Evolutionary conservation across 2,329 filamentous ascomycete species (phyloP), one percentile per base, ranked within the genome.

Genomic region (Microthyrium microscopicum): DNA sequence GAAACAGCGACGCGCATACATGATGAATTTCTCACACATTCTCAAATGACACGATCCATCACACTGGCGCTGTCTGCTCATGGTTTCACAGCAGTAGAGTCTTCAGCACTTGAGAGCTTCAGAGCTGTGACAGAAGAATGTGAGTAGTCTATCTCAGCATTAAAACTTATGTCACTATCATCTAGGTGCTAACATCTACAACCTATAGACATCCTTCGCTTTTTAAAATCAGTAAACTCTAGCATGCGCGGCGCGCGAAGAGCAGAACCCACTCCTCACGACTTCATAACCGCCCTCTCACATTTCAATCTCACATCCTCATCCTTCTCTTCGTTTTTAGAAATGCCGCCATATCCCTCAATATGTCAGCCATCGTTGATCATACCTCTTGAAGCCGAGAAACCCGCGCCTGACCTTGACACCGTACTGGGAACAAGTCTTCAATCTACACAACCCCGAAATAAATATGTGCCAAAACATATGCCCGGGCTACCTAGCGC

Each of bases 401-500:
- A 17, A 8, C 29, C 29, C 7, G n/a, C 28, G 16, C 34, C 36
- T n/a, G 18, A 40, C 4, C 19, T 39, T 19, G 26, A 29, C 11
- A 21, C 13, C 5, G 17, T 35, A 8, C 27, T 37, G 21, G 35
- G 35, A 21, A 53, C 58, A 5, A 57, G 71, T 24, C 56, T 75
- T 3, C 65, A 65, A 11, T 55, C 63, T 3, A 57, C 62, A 17
- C 49, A 73, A 17, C 60, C 53, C 28, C 57, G 64, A 35, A 57
- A 60, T 28, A 46, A 53, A 13, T 72, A 71, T 46, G 68, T 75
- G 37, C 70, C 71, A 2, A 53, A 55, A 31, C 67, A 75, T 39
- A 70, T 77, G 38, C 73, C 73, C 2, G 53, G 61, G 16, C 66
- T 75, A 26, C 73, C 73, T 5, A 70, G 70, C 31, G 66, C 63